Evolutionary conservation across 805 yeast species (phyloP).

Genomic region (Zygosaccharomyces kombuchaensis): DNA sequence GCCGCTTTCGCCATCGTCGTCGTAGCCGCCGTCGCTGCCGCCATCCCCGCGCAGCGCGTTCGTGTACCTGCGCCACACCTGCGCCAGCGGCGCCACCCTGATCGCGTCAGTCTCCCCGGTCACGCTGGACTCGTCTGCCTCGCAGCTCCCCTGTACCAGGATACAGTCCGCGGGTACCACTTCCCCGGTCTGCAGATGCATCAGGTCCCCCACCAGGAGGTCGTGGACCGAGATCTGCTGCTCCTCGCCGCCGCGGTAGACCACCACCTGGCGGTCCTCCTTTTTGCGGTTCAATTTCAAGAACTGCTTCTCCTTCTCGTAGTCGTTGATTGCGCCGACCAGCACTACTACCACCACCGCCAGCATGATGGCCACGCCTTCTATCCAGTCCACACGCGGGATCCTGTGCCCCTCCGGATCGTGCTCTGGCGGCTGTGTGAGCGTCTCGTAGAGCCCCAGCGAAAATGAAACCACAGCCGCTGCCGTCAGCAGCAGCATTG

Average conservation of each 20-base stretch:
- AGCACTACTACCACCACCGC: constrained; percentile 88
- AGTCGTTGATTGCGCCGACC: constrained; percentile 95
- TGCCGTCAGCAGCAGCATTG: constrained; percentile 70
- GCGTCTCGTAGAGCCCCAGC: constrained; percentile 85
- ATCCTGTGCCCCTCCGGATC: constrained; percentile 73
- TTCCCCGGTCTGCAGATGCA: constrained; percentile 88
- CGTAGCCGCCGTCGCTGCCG: constrained; percentile 13
- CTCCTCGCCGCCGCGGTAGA: constrained; percentile 68
- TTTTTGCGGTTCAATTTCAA: constrained; percentile 82
- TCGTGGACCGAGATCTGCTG: constrained; percentile 65
- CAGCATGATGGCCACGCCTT: constrained; percentile 93
- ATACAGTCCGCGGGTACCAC: constrained; percentile 86
- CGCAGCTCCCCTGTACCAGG: constrained; percentile 67
- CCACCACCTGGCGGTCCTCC: constrained; percentile 76
- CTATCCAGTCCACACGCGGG: constrained; percentile 96
- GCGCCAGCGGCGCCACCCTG: constrained; percentile 55
- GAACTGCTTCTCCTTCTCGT: constrained; percentile 92
- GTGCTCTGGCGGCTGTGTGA: constrained; percentile 73
- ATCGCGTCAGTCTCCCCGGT: constrained; percentile 93
- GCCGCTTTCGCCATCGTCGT: constrained; percentile 31
- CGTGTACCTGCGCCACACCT: constrained; percentile 29
- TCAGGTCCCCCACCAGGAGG: constrained; percentile 79
- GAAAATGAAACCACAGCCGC: constrained; percentile 91
- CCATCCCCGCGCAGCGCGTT: constrained; percentile 1
- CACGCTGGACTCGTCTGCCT: constrained; percentile 86